Conservation (phyloP, 352 stramenopile genomes). For the Saprolegnia diclina region DNA sequence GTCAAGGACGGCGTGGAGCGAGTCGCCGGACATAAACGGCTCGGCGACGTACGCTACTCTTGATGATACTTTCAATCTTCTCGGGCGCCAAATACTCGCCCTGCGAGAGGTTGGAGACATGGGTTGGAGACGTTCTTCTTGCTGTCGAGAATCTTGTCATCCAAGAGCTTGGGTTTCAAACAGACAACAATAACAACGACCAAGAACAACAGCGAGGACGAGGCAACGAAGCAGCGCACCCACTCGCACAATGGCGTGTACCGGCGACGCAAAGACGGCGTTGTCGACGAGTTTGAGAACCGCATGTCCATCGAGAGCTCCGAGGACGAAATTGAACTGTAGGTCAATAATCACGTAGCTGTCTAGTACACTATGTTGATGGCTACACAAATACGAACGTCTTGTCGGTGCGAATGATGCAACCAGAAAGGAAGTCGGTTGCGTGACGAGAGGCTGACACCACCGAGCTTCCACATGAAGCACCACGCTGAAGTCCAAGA, state of each 20-base stretch:
- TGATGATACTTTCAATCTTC: slow-evolving; percentile 95
- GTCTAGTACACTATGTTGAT: too few relatives aligned
- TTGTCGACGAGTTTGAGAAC: background rate
- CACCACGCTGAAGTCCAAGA: too few relatives aligned
- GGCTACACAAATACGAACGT: too few relatives aligned
- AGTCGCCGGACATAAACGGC: slow-evolving; percentile 94
- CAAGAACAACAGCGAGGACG: background rate
- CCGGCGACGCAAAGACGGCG: slow-evolving; percentile 2
- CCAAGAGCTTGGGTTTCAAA: slow-evolving; percentile 4
- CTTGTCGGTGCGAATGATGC: too few relatives aligned
- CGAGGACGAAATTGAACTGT: slow-evolving; percentile 26
- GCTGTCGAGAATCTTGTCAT: slow-evolving; percentile 80
- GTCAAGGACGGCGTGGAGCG: slow-evolving; percentile 88
- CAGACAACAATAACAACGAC: background rate
- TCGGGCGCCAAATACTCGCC: slow-evolving; percentile 95
- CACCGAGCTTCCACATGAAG: too few relatives aligned
- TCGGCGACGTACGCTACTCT: slow-evolving; percentile 88
- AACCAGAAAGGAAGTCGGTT: too few relatives aligned
- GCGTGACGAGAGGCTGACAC: too few relatives aligned
- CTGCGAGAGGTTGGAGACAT: too few relatives aligned
- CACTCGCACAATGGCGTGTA: slow-evolving; percentile 1
- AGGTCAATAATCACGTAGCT: slow-evolving; percentile 5
- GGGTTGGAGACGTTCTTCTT: slow-evolving; percentile 94
- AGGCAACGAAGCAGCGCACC: background rate
- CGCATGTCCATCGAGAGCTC: slow-evolving; percentile 11